Percentiles rank a stretch among this genome's conserved stretches.
Evolutionary conservation across 176 grass and related monocot genomes (phyloP).

Genomic region (Eleusine coracana): DNA sequence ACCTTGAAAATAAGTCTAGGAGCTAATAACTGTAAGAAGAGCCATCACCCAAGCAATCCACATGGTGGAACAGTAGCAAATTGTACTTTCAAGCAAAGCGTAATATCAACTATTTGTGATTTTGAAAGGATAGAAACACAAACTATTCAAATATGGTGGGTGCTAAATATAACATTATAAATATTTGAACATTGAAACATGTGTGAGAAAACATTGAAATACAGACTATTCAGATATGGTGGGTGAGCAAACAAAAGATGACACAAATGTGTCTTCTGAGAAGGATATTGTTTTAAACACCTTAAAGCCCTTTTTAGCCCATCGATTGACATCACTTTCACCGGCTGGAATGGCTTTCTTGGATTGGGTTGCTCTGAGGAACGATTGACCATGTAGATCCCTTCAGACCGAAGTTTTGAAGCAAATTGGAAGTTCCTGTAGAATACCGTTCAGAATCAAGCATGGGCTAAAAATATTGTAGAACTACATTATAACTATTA

Average conservation of each 20-base stretch:
- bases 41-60: background rate
- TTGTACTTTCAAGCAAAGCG: background rate
- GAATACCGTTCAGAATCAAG: slow-evolving; percentile 14
- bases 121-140: background rate
- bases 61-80: background rate
- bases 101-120: background rate
- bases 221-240: background rate
- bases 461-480: background rate
- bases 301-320: slow-evolving; percentile 87
- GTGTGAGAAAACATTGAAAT: too few species aligned
- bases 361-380: slow-evolving; percentile 45
- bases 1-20: background rate
- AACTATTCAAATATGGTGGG: background rate
- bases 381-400: slow-evolving; percentile 87
- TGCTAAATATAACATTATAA: background rate
- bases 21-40: background rate
- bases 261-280: background rate
- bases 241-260: background rate
- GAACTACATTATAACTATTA: slow-evolving; percentile 10
- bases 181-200: too few species aligned
- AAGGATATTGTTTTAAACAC: slow-evolving; percentile 46
- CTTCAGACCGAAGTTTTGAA: slow-evolving; percentile 69
- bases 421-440: slow-evolving; percentile 71
- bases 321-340: slow-evolving; percentile 82
- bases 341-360: slow-evolving; percentile 59